Conservation (phyloP, 2,329 filamentous ascomycete species). For the Epichloe uncinata region DNA sequence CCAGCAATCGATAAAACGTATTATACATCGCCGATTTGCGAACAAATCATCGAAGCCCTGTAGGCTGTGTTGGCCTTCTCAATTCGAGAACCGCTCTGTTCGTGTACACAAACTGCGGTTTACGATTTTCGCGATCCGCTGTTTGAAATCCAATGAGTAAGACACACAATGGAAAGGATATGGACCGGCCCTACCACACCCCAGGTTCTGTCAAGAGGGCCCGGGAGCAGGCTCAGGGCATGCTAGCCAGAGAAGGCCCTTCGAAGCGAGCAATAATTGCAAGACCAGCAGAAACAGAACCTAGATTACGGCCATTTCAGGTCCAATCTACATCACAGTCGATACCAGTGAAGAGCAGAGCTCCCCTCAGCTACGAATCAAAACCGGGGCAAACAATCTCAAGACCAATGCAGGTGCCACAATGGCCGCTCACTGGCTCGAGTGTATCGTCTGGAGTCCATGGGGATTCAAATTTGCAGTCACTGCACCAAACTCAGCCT, state of each 20-base stretch:
- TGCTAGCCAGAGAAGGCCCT: constrained; percentile 14
- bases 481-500: constrained; percentile 35
- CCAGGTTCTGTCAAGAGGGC: constrained; percentile 40
- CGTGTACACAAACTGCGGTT: neutral
- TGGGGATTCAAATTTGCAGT: constrained; percentile 29
- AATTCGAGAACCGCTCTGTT: neutral
- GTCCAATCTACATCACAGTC: constrained; percentile 6
- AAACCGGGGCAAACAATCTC: constrained; percentile 26
- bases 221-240: constrained; percentile 37
- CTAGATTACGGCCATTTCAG: neutral
- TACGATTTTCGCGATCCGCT: neutral
- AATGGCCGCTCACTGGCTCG: constrained; percentile 38
- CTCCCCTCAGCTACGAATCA: constrained; percentile 13
- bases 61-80: neutral
- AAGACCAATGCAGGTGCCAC: constrained; percentile 36
- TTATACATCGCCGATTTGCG: constrained; percentile 1
- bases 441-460: constrained; percentile 20
- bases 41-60: constrained; percentile 4
- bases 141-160: constrained; percentile 36
- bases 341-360: constrained; percentile 9
- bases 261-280: constrained; percentile 8
- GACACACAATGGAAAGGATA: constrained; percentile 38
- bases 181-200: constrained; percentile 30
- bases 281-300: neutral
- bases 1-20: neutral